Base-by-base conservation (phyloP, 2,329 filamentous ascomycete species). In the Didymella exigua region DNA sequence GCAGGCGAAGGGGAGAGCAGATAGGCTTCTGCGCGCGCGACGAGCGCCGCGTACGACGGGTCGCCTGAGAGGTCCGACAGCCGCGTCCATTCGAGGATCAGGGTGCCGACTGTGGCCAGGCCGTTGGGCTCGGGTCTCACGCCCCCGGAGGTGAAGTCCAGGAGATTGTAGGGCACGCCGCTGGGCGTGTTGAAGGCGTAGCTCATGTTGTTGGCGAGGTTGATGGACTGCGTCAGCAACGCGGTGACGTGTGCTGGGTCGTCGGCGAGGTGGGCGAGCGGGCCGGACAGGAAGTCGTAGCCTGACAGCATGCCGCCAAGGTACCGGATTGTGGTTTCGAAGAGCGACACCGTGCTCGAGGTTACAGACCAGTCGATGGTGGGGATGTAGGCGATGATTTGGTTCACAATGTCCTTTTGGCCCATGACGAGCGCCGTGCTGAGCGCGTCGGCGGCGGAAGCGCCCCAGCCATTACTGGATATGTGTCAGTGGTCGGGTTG, bases 251-350 rank as follows among this genome's bases (percentile, higher is more conserved):
- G 79, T 5, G 69, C 50, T 31, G 65, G 54, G 54, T 82, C 76
- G 8, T 74, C 67, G 40, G 81, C 79, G 13, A 87, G 75, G 27
- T 80, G 61, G 14, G 79, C 76, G 16, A 87, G 79, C 1, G 89
- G 88, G 0, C 89, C 89, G 1, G 79, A 87, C 41, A 96, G 77
- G 43, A 96, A 81, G 69, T 91, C 89, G 64, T 90, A 88, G 4
- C 81, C 90, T 2, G 91, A 89, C 8, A 96, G 70, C 65, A 96
- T 81, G 14, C 91, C 92, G 9, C 85, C 92, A 1, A 96, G 77
- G 67, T 96, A 96, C 24, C 92, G 87, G 68, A 96, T 96, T 0
- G 90, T 96, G 0, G 91, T 96, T 76, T 96, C 92, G 67, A 96
- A 96, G 7, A 96, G 76, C 31, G 89, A 93, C 43, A 96, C 86